A percentile compares a stretch with the other conserved stretches of the same genome.
Evolutionary conservation across 1,284 basidiomycete genomes (phyloP).

Genomic region (Pterulicium gracile): DNA sequence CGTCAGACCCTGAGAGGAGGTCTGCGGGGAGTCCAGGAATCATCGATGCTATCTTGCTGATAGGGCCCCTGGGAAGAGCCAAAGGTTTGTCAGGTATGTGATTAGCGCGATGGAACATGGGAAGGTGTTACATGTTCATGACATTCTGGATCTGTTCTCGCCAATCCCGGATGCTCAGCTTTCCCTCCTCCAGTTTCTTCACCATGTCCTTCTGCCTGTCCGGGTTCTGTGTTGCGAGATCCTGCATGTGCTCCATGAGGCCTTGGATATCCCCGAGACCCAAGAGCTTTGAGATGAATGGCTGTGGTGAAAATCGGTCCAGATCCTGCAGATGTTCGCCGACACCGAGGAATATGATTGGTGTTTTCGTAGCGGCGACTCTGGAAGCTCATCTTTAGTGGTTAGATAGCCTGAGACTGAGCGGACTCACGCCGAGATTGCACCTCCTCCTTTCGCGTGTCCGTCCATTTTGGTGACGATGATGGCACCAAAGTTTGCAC

Average conservation of each 20-base stretch:
- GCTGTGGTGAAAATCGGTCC: constrained; percentile 91
- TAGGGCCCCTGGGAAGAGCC: constrained; percentile 70
- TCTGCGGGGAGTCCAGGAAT: constrained; percentile 93
- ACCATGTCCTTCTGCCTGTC: constrained; percentile 98
- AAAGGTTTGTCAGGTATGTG: constrained; percentile 2
- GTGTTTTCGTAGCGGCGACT: constrained; percentile 96
- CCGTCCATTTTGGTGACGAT: constrained; percentile 99
- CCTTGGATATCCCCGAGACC: constrained; percentile 96
- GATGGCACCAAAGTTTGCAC: constrained; percentile 95
- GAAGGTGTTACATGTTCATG: constrained; percentile 78
- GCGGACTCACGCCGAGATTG: constrained; percentile 86
- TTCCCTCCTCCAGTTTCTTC: constrained; percentile 96
- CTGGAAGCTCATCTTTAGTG: constrained; percentile 28
- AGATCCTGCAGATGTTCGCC: constrained; percentile 96
- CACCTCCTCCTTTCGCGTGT: constrained; percentile 98
- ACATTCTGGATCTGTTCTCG: constrained; percentile 95
- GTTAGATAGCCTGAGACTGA: constrained; percentile 6
- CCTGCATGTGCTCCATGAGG: constrained; percentile 96
- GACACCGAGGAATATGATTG: constrained; percentile 97
- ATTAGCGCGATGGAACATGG: neutral
- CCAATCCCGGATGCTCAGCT: constrained; percentile 95
- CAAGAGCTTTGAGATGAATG: constrained; percentile 94
- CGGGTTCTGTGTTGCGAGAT: constrained; percentile 84
- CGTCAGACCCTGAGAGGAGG: constrained; percentile 82
- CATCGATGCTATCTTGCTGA: constrained; percentile 98